Percentiles rank a stretch among this genome's conserved stretches.
Conservation (phyloP, 2,329 filamentous ascomycete species). For the Aspergillus glaucus region DNA sequence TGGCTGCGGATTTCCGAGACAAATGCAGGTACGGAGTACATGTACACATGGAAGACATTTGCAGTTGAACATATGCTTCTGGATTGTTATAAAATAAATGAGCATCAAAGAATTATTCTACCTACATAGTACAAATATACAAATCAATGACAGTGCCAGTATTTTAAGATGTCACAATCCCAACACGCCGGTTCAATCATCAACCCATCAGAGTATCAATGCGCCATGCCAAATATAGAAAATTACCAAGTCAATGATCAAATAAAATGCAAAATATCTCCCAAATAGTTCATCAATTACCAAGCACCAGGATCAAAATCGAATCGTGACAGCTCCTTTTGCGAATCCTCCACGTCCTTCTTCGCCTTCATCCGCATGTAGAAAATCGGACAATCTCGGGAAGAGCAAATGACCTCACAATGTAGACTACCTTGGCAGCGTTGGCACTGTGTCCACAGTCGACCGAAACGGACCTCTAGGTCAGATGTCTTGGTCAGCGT, state of each 20-base stretch:
- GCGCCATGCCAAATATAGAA: not conserved
- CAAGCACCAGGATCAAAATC: conserved; percentile 74
- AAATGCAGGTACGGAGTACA: not conserved
- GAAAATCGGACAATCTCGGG: conserved; percentile 95
- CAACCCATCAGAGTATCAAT: not conserved
- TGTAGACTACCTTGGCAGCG: conserved; percentile 96
- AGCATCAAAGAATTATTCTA: not conserved
- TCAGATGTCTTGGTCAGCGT: conserved; percentile 83
- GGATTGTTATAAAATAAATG: no score
- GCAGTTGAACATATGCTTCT: not conserved
- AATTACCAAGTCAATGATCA: not conserved
- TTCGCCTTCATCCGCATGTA: conserved; percentile 99
- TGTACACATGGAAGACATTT: not conserved
- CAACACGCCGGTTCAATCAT: not conserved
- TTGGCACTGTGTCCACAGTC: conserved; percentile 97
- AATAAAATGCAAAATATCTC: not conserved
- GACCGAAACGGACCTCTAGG: conserved; percentile 83
- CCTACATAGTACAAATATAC: not conserved
- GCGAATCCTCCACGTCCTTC: conserved; percentile 94
- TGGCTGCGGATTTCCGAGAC: not conserved
- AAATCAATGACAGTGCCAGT: not conserved
- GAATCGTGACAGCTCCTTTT: conserved; percentile 83
- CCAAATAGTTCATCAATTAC: conserved; percentile 32
- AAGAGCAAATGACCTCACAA: conserved; percentile 95
- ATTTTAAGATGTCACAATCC: not conserved